Evolutionary conservation across 345 rosid species (phyloP), one percentile per base, ranked within the genome.

Genomic region (Salix caprea): DNA sequence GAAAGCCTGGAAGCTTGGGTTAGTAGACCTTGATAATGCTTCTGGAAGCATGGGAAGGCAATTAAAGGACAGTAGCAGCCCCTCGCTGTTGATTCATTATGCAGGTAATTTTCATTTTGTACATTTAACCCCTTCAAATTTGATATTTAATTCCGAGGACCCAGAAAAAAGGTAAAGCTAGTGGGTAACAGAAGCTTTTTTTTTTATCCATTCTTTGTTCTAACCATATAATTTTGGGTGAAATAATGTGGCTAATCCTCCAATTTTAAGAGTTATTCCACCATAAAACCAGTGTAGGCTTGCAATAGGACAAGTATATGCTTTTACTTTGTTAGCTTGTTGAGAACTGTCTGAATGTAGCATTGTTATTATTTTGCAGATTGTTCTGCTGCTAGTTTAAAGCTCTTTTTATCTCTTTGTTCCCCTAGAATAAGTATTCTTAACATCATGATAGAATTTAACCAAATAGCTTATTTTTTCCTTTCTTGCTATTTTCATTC

Each of bases 1-100:
- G 86, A 96, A 90, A 84, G 99, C 97, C 48, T 92, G 99, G 99
- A 95, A 86, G 84, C 94, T 89, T 72, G 89, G 90, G 50, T 79
- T 79, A 56, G 74, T 83, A 23, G 98, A 96, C 83, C 75, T 81
- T 70, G 99, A 90, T 78, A 82, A 83, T 84, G 62, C 88, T 78
- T 73, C 79, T 28, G 88, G 92, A 76, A 90, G 86, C 85, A 74
- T 74, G 52, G 92, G 89, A 70, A 90, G 94, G 80, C 89, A 86
- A 67, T 75, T 90, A 70, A 96, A 89, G 87, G 96, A 94, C 67
- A 90, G 86, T 79, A 90, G 86, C 81, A 86, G 91, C 75, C 99
- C 98, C 44, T 86, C 91, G 7, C 85, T 96, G 84, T 86, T 90
- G 84, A 88, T 96, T 78, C 97, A 96, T 77, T 96, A 92, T 87